Conservation (phyloP, 345 rosid genomes). For the Brassica carinata region DNA sequence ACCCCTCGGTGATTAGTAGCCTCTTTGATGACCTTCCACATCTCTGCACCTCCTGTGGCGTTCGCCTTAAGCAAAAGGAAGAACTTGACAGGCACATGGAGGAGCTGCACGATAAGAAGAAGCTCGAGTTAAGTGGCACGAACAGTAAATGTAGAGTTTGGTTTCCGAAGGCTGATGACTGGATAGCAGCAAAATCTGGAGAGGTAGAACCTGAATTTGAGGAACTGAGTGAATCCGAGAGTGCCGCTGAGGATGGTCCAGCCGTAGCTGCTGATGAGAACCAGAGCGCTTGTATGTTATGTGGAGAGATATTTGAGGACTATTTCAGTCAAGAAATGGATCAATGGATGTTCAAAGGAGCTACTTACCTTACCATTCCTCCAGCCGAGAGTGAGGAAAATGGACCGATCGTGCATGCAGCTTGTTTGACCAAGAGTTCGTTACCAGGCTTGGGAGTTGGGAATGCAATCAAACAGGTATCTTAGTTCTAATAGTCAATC, state of each 20-base stretch:
- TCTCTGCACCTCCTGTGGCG: conserved; percentile 75
- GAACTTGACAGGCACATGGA: conserved; percentile 72
- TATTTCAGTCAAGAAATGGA: conserved; percentile 54
- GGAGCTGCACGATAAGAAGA: conserved; percentile 62
- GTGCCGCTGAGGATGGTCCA: conserved; percentile 44
- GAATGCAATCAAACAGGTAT: conserved; percentile 63
- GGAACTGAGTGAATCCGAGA: conserved; percentile 42
- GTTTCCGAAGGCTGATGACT: conserved; percentile 63
- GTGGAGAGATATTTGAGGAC: conserved; percentile 94
- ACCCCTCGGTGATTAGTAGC: conserved; percentile 66
- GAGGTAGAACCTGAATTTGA: conserved; percentile 46
- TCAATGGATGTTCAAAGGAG: conserved; percentile 89
- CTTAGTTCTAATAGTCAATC: not conserved
- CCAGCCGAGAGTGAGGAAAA: conserved; percentile 36
- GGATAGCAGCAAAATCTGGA: conserved; percentile 60
- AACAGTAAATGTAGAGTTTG: conserved; percentile 56
- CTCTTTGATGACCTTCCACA: conserved; percentile 69
- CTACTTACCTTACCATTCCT: conserved; percentile 52
- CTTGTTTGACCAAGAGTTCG: conserved; percentile 60
- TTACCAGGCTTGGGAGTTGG: conserved; percentile 55
- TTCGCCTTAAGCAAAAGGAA: conserved; percentile 68
- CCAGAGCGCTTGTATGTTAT: conserved; percentile 77
- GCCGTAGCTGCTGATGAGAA: conserved; percentile 79
- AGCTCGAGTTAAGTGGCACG: conserved; percentile 42
- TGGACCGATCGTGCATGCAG: conserved; percentile 70